Base-by-base conservation (phyloP, 768 basidiomycete genomes). In the Suillus plorans region DNA sequence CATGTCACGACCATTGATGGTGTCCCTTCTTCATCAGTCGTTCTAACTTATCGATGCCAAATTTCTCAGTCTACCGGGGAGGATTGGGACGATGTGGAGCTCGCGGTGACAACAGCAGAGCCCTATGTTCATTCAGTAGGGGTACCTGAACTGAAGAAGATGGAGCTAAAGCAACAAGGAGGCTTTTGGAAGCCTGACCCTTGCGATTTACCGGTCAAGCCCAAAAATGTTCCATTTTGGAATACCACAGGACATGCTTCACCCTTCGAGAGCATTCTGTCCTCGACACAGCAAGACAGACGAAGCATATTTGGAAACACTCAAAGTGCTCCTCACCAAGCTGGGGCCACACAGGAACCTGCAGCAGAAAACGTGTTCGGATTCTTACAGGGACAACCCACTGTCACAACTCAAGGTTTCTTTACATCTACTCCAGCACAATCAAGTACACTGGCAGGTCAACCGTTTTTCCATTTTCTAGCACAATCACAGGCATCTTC, bases 51-150 rank as follows among this genome's bases (percentile, higher is more conserved):
- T 61, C 71, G 73, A 12, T 75, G 77, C 14, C 61, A 61, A 37
- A 70, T 78, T 28, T 66, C 55, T 2, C 78, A 78, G 41, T 61
- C 60, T 39, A 76, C 77, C 0, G 73, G 75, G 4, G 77, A 78
- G 63, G 55, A 71, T 49, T 78, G 77, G 77, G 69, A 68, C 3
- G 67, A 71, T 41, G 66, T 73, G 12, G 60, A 66, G 34, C 62
- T 78, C 52, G 53, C 50, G 22, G 65, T 78, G 16, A 74, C 70
- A 3, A 76, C 77, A 2, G 72, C 68, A 0, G 60, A 68, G 10
- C 70, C 67, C 13, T 60, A 52, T n/a, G 65, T 59, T 22, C 69
- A 67, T 34, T 65, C 69, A 8, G 65, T 67, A 10, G 66, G 69
- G 52, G 68, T 77, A 1, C 65, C 71, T 3, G 69, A 73, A 62